Conservation (phyloP, 768 basidiomycete species). For the Termitomyces sp. region DNA sequence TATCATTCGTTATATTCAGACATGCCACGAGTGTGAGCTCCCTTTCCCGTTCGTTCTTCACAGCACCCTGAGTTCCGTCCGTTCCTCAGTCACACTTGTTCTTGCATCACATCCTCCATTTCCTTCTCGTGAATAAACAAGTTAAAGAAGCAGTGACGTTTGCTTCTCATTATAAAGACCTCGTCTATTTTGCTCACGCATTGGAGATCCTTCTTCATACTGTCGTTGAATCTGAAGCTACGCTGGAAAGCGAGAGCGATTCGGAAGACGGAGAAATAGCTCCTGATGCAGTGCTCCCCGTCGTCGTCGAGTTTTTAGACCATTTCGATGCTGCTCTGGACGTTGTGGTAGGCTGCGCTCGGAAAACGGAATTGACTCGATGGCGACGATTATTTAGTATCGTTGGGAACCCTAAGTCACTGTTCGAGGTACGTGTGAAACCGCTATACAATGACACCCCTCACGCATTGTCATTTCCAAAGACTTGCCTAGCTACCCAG, state of each 20-base stretch:
- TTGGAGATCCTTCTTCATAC: slow-evolving; percentile 93
- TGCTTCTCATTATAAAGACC: slow-evolving; percentile 79
- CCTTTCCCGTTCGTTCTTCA: neutral
- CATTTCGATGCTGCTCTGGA: slow-evolving; percentile 90
- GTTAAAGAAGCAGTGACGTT: slow-evolving; percentile 80
- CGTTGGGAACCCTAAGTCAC: slow-evolving; percentile 83
- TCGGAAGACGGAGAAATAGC: slow-evolving; percentile 24
- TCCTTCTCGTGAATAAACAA: slow-evolving; percentile 65
- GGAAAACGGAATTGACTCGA: slow-evolving; percentile 91
- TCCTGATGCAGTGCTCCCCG: slow-evolving; percentile 48
- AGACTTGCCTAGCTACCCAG: slow-evolving; percentile 73
- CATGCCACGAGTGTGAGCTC: slow-evolving; percentile 80
- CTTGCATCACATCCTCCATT: slow-evolving; percentile 84
- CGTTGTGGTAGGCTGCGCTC: slow-evolving; percentile 92
- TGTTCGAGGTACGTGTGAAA: slow-evolving; percentile 75
- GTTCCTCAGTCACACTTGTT: slow-evolving; percentile 80
- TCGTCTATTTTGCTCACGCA: slow-evolving; percentile 92
- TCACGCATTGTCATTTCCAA: neutral
- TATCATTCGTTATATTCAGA: slow-evolving; percentile 89
- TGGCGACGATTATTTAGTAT: slow-evolving; percentile 89
- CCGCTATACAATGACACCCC: neutral
- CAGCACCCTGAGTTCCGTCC: neutral
- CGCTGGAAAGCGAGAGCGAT: slow-evolving; percentile 27
- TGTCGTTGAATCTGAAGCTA: slow-evolving; percentile 82
- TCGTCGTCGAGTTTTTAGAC: slow-evolving; percentile 87